Conservation (phyloP, 352 stramenopile species). For the Pythium pyrilobum region DNA sequence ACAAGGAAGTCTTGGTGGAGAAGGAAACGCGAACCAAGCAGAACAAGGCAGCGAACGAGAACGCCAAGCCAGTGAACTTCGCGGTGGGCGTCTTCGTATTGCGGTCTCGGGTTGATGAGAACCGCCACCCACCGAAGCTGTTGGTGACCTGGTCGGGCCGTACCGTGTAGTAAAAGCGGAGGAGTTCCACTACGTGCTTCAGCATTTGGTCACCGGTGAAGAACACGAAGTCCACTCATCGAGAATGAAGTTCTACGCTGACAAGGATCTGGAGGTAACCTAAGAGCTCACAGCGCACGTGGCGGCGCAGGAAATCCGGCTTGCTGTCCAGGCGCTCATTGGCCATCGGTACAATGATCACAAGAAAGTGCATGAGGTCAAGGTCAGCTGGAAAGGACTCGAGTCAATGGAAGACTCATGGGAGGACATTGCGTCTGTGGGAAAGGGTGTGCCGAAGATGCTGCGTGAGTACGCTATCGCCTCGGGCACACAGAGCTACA, state of each 20-base stretch:
- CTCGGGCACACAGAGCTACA: too few relatives aligned
- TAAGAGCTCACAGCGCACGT: constrained; percentile 24
- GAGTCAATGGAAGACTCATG: constrained; percentile 8
- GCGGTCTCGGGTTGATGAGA: constrained; percentile 22
- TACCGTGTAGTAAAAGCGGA: constrained; percentile 19
- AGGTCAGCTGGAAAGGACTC: constrained; percentile 6
- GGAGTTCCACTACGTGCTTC: constrained; percentile 19
- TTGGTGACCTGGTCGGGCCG: constrained; percentile 26
- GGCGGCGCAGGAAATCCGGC: constrained; percentile 11
- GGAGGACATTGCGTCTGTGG: neutral
- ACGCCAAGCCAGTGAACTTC: constrained; percentile 18
- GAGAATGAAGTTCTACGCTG: constrained; percentile 28
- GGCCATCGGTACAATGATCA: neutral
- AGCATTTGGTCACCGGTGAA: constrained; percentile 16
- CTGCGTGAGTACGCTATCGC: neutral
- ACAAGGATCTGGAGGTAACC: constrained; percentile 19
- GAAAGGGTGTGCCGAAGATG: neutral
- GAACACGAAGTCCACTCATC: constrained; percentile 21
- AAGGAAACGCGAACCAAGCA: too few relatives aligned
- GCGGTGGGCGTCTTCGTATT: constrained; percentile 26
- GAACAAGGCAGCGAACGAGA: too few relatives aligned
- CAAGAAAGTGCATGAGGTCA: neutral
- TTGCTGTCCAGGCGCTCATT: constrained; percentile 5
- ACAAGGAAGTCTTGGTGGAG: too few relatives aligned
- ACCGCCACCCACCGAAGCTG: constrained; percentile 24